phyloP scores from a whole-genome alignment of 495 filamentous ascomycete genomes.

The Penicillium argentinense region DNA sequence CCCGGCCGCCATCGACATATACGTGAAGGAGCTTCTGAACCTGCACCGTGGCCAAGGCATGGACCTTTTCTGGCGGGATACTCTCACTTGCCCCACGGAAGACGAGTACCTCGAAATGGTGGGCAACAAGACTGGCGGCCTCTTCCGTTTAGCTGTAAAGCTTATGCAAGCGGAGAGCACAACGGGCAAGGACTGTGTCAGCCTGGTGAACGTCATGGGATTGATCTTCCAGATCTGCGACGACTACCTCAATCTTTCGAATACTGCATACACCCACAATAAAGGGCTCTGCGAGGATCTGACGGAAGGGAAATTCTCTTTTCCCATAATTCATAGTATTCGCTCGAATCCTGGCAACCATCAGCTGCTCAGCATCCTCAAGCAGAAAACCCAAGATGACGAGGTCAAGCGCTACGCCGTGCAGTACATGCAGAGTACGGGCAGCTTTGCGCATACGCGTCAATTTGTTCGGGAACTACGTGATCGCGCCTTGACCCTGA shows the following conservation, averaged over 20 bases:
- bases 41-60: constrained; percentile 95
- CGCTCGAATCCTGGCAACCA: constrained; percentile 75
- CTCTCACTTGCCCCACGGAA: constrained; percentile 87
- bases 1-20: constrained; percentile 69
- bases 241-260: constrained; percentile 87
- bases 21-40: constrained; percentile 86
- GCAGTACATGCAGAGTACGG: constrained; percentile 85
- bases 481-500: constrained; percentile 62
- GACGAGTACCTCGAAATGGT: constrained; percentile 99
- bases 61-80: constrained; percentile 97
- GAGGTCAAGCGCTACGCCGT: constrained; percentile 92
- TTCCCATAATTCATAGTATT: constrained; percentile 94
- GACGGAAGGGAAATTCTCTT: constrained; percentile 97
- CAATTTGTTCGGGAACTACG: constrained; percentile 67
- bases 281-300: constrained; percentile 97
- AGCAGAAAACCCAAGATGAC: constrained; percentile 81
- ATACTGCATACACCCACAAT: constrained; percentile 71
- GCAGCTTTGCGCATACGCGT: constrained; percentile 83
- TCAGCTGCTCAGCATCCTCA: constrained; percentile 86
- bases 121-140: constrained; percentile 92
- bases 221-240: constrained; percentile 96
- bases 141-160: constrained; percentile 92
- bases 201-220: constrained; percentile 86
- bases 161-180: constrained; percentile 91
- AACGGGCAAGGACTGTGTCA: constrained; percentile 65